Percentiles rank a stretch among this genome's conserved stretches.
Evolutionary conservation across 352 stramenopile species (phyloP).

Genomic region (Phytophthora pseudosyringae): DNA sequence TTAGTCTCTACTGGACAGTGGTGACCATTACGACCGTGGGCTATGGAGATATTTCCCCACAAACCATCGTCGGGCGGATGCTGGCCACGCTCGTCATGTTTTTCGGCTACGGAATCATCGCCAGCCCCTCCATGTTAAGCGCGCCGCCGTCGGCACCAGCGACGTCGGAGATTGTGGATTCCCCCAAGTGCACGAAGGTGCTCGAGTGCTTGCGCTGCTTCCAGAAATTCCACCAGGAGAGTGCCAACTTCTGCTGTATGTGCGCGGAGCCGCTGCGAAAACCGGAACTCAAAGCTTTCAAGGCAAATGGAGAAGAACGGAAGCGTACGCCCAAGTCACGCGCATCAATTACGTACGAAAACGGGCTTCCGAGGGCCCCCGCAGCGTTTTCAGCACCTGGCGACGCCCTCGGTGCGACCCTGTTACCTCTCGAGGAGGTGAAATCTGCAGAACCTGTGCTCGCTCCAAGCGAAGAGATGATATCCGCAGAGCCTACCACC

Average conservation of each 20-base stretch:
- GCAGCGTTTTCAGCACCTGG: not conserved
- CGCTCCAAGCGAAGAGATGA: conserved; percentile 15
- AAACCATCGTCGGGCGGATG: conserved; percentile 80
- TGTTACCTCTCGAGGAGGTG: conserved; percentile 7
- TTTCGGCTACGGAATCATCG: conserved; percentile 84
- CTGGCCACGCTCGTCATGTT: conserved; percentile 86
- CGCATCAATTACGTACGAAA: conserved; percentile 23
- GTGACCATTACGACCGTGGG: conserved; percentile 88
- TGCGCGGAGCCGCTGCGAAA: conserved; percentile 64
- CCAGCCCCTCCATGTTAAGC: conserved; percentile 70
- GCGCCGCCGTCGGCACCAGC: conserved; percentile 21
- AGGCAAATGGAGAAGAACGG: conserved; percentile 36
- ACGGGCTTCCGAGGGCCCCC: conserved; percentile 8
- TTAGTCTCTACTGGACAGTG: conserved; percentile 87
- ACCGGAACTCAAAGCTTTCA: conserved; percentile 55
- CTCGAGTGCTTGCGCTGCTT: conserved; percentile 74
- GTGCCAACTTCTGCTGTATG: conserved; percentile 80
- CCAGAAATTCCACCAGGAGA: conserved; percentile 76
- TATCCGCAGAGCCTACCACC: conserved; percentile 13
- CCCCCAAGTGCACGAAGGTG: conserved; percentile 47
- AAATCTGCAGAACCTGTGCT: conserved; percentile 13
- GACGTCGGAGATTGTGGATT: conserved; percentile 28
- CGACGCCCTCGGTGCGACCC: not conserved
- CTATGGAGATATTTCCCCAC: conserved; percentile 81
- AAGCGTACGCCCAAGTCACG: conserved; percentile 56